A percentile compares a stretch with the other conserved stretches of the same genome.
phyloP scores from a whole-genome alignment of 257 asterid species.

The Solanum sparsipilum region DNA sequence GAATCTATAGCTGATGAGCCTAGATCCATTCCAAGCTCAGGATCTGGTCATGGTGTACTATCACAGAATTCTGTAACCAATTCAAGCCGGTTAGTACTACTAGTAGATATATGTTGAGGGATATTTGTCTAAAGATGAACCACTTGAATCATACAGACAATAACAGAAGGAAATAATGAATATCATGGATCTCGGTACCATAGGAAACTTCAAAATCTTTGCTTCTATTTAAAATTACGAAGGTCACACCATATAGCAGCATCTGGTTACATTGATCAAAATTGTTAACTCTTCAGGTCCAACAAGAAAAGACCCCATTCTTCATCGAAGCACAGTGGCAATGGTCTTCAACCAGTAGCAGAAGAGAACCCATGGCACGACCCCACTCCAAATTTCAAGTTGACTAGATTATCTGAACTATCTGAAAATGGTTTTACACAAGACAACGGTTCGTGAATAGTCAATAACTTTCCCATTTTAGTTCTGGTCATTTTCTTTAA shows the following conservation, averaged over 20 bases:
- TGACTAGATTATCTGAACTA: slow-evolving; percentile 31
- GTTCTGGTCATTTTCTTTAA: neutral
- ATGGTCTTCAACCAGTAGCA: slow-evolving; percentile 70
- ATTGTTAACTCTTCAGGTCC: slow-evolving; percentile 32
- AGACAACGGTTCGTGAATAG: slow-evolving; percentile 26
- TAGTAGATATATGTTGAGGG: neutral
- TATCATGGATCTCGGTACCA: neutral
- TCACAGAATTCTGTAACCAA: slow-evolving; percentile 49
- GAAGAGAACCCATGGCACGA: slow-evolving; percentile 62
- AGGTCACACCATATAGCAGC: neutral
- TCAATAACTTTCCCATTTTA: neutral
- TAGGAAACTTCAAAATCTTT: neutral
- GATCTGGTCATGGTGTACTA: slow-evolving; percentile 49
- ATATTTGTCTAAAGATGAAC: neutral
- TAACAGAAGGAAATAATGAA: neutral
- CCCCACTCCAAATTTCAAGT: slow-evolving; percentile 43
- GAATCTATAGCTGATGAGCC: slow-evolving; percentile 39
- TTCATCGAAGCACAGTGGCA: slow-evolving; percentile 49
- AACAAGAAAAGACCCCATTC: slow-evolving; percentile 59
- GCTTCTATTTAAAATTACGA: neutral
- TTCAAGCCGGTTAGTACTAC: slow-evolving; percentile 54
- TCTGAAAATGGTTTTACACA: slow-evolving; percentile 35
- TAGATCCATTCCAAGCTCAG: slow-evolving; percentile 78
- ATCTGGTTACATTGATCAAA: neutral
- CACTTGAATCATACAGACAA: neutral